Evolutionary conservation across 1,284 basidiomycete genomes (phyloP), one percentile per base, ranked within the genome.

Genomic region (Sanghuangporus baumii): DNA sequence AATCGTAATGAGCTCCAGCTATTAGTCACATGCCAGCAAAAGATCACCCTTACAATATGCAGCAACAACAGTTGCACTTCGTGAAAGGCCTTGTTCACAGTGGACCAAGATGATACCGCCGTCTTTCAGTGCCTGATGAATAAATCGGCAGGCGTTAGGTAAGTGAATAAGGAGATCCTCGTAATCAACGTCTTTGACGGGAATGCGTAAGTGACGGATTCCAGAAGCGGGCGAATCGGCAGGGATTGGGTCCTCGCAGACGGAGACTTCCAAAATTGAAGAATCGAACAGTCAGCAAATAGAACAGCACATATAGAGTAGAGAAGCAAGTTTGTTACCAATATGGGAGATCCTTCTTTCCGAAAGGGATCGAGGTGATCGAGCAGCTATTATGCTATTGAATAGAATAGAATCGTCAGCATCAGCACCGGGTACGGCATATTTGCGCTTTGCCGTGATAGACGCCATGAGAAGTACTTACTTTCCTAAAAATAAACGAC

Each of bases 21-120:
- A 57, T 8, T 23, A n/a, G 3, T 5, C 20, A 23, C n/a, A 9
- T 14, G 18, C 36, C 16, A 41, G 18, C n/a, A 16, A 55, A 55
- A 34, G 4, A 59, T 57, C 50, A 67, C 57, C 37, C 40, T 43
- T 63, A 89, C 89, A 74, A 73, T 94, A 94, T 41, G 91, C 93
- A 59, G 91, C 87, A 64, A 94, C 85, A 37, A 94, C 86, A 4
- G 91, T 83, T 3, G 93, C 89, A 68, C 88, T 89, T 66, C 93
- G 82, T 63, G 89, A 92, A 57, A 93, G 79, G 47, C 93, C 93
- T 68, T 92, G 87, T 34, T 88, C 82, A 70, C 91, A 93, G 72
- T 95, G 92, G 14, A 96, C 92, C 52, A 96, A 81, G 63, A 94
- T 84, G 52, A 85, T 82, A 5, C 93, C 92, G 50, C 86, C 86